Evolutionary conservation across 192 early-diverging fungal species (phyloP).

Genomic region (Backusella macrospora): DNA sequence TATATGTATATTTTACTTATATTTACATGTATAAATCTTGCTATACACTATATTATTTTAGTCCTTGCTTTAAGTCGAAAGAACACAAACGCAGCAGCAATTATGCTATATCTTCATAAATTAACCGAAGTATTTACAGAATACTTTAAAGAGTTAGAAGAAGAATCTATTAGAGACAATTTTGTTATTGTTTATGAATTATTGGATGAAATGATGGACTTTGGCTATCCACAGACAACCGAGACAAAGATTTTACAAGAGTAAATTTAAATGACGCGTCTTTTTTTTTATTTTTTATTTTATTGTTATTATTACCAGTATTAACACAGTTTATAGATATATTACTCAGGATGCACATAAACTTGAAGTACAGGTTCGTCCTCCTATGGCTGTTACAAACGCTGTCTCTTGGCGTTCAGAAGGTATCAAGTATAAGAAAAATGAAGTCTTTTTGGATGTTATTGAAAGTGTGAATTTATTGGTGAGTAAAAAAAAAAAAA

Average conservation of each 20-base stretch:
- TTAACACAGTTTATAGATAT: constrained; percentile 54
- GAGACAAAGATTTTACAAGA: constrained; percentile 88
- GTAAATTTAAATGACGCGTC: constrained; percentile 32
- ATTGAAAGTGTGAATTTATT: constrained; percentile 76
- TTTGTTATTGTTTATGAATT: constrained; percentile 92
- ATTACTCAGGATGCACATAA: constrained; percentile 98
- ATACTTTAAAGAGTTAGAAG: constrained; percentile 89
- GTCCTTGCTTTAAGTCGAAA: constrained; percentile 95
- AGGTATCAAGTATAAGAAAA: constrained; percentile 73
- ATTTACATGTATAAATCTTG: neutral
- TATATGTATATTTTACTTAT: neutral
- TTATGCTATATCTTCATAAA: constrained; percentile 95
- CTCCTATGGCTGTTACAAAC: constrained; percentile 83
- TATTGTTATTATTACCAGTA: neutral
- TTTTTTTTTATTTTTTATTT: neutral
- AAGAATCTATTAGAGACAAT: constrained; percentile 89
- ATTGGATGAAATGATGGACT: constrained; percentile 94
- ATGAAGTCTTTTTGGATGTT: constrained; percentile 78
- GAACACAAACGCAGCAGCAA: constrained; percentile 96
- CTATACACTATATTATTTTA: constrained; percentile 26
- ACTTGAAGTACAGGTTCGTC: constrained; percentile 86
- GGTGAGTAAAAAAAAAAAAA: constrained; percentile 38
- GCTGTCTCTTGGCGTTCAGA: constrained; percentile 74
- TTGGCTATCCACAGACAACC: constrained; percentile 87
- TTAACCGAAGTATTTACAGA: constrained; percentile 91